phyloP scores from a whole-genome alignment of 179 eudicot species.

The Beta macrorhiza region DNA sequence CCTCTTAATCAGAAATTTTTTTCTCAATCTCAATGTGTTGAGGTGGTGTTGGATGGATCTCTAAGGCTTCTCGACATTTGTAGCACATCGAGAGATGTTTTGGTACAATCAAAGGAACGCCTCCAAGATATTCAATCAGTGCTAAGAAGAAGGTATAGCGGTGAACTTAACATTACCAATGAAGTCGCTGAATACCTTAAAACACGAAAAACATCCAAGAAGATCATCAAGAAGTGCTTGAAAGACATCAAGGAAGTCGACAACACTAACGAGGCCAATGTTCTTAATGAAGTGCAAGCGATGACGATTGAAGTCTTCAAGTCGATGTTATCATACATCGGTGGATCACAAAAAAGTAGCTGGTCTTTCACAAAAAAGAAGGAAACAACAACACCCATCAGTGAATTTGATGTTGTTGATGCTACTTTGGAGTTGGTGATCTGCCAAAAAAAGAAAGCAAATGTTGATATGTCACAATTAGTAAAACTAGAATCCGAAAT shows the following conservation, averaged over 20 bases:
- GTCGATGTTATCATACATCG: slow-evolving; percentile 9
- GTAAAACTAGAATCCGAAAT: slow-evolving; percentile 32
- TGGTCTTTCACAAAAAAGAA: slow-evolving; percentile 19
- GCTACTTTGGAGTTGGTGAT: slow-evolving; percentile 6
- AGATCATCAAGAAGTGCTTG: slow-evolving; percentile 33
- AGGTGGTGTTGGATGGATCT: too few relatives aligned
- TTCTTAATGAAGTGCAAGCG: slow-evolving; percentile 24
- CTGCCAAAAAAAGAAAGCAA: slow-evolving; percentile 24
- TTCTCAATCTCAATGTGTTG: too few relatives aligned
- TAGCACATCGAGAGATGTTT: too few relatives aligned
- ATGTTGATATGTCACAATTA: slow-evolving; percentile 17
- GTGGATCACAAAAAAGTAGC: slow-evolving; percentile 15
- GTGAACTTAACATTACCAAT: slow-evolving; percentile 27
- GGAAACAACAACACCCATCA: slow-evolving; percentile 3
- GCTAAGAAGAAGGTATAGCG: slow-evolving; percentile 28
- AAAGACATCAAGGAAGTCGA: slow-evolving; percentile 24
- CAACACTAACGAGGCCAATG: neutral
- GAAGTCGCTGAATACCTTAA: slow-evolving; percentile 28
- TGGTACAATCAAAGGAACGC: too few relatives aligned
- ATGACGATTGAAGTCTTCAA: slow-evolving; percentile 10
- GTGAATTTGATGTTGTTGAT: slow-evolving; percentile 30
- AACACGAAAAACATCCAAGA: slow-evolving; percentile 32
- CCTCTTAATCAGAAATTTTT: slow-evolving; percentile 6
- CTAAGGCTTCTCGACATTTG: too few relatives aligned
- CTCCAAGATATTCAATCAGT: too few relatives aligned